Percentiles rank a stretch among this genome's conserved stretches.
Conservation (phyloP, 2,329 filamentous ascomycete species). For the Knufia fluminis region DNA sequence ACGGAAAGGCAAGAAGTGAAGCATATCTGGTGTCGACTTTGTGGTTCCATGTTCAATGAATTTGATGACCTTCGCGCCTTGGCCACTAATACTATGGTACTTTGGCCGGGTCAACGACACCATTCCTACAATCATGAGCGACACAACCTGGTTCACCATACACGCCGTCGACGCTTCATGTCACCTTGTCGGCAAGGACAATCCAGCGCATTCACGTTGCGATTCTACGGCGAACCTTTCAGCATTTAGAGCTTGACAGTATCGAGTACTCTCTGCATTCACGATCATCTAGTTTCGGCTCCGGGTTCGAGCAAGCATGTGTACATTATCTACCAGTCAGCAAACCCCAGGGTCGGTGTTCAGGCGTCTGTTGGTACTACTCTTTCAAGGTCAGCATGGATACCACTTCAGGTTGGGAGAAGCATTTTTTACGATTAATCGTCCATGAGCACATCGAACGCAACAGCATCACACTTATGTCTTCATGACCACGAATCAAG, state of each 20-base stretch:
- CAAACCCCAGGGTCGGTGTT: background rate
- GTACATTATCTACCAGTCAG: background rate
- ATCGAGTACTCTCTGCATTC: background rate
- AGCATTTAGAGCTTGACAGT: background rate
- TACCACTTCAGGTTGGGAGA: background rate
- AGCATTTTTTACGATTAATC: background rate
- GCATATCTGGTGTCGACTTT: background rate
- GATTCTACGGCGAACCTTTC: background rate
- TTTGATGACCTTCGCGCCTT: no score
- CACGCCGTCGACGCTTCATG: no score
- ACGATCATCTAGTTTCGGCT: background rate
- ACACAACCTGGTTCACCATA: no score
- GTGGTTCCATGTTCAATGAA: no score
- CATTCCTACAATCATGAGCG: no score
- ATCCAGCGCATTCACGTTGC: background rate
- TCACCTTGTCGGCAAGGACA: no score
- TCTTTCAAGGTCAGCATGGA: background rate
- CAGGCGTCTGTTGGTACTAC: background rate
- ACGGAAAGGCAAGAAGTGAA: constrained; percentile 20
- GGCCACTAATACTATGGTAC: no score
- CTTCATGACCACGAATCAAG: background rate
- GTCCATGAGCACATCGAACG: background rate
- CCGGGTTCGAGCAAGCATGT: background rate
- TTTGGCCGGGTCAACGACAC: no score
- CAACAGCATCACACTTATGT: background rate